Evolutionary conservation across 2,329 filamentous ascomycete genomes (phyloP).

Genomic region (Aspergillus tamarii): DNA sequence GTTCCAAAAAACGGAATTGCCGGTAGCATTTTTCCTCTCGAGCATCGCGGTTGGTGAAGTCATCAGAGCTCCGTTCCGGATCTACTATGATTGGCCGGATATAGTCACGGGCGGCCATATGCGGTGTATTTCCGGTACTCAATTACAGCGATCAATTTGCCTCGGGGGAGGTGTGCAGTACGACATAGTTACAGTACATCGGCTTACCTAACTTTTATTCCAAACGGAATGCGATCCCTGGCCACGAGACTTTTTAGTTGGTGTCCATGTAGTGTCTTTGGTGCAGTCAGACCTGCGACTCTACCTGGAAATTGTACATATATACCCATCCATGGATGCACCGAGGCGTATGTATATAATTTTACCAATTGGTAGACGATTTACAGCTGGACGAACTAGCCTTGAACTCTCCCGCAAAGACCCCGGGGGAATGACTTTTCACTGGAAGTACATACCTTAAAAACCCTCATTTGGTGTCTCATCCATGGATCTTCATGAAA

Average conservation of each 20-base stretch:
- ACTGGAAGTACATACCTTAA: not conserved
- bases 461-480: not conserved
- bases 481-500: not conserved
- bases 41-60: conserved; percentile 23
- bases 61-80: conserved; percentile 15
- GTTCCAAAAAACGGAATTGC: not conserved
- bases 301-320: not conserved
- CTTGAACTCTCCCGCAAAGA: not conserved
- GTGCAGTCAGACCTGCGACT: not conserved
- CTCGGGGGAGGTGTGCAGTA: not conserved
- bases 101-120: not conserved
- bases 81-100: conserved; percentile 18
- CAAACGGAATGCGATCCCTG: not conserved
- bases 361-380: not conserved
- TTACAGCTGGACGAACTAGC: not conserved
- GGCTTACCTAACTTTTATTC: not conserved
- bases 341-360: not conserved
- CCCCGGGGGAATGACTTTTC: not conserved
- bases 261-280: not conserved
- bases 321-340: not conserved
- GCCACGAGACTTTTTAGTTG: not conserved
- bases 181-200: not conserved
- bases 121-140: not conserved
- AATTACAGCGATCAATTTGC: not conserved
- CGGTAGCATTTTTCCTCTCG: conserved; percentile 12